These are phyloP conservation scores for Cucurbitaria berberidis DNA, from an alignment of 2,329 filamentous ascomycete species.

Conservation along the genomic window DNA sequence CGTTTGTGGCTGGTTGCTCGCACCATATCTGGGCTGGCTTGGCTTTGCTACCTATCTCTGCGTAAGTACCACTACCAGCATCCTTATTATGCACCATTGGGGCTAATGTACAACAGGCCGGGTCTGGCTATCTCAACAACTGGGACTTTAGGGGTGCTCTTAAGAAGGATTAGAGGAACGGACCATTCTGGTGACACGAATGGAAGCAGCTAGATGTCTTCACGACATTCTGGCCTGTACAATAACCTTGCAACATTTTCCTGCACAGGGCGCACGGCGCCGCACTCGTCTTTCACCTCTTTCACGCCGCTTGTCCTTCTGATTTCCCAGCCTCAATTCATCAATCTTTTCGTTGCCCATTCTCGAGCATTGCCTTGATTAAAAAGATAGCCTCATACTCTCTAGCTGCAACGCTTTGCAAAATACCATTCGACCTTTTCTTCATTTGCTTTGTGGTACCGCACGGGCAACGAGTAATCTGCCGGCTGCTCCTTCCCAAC, in stretches of 20 bases:
- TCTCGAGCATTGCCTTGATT: too few relatives aligned
- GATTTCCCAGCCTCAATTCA: too few relatives aligned
- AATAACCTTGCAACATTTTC: background rate
- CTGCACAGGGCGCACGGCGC: background rate
- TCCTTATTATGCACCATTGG: background rate
- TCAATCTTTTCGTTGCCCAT: too few relatives aligned
- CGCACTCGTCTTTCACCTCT: background rate
- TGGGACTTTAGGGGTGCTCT: slow-evolving; percentile 44
- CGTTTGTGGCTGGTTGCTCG: slow-evolving; percentile 74
- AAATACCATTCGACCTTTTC: too few relatives aligned
- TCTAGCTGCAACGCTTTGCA: too few relatives aligned
- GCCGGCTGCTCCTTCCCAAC: too few relatives aligned
- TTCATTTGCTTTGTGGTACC: too few relatives aligned
- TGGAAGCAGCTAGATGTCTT: background rate
- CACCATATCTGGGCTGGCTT: slow-evolving; percentile 86
- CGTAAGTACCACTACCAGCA: slow-evolving; percentile 45
- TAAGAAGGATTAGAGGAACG: slow-evolving; percentile 33
- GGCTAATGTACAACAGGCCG: slow-evolving; percentile 35
- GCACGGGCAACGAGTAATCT: too few relatives aligned
- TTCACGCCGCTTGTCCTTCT: too few relatives aligned
- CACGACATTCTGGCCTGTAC: background rate
- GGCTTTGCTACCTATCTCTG: slow-evolving; percentile 87
- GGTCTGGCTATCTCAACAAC: slow-evolving; percentile 49
- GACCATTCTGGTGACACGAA: too few relatives aligned
- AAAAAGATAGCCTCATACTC: too few relatives aligned